phyloP scores from a whole-genome alignment of 2,329 filamentous ascomycete genomes.

The Aspergillus flavus region DNA sequence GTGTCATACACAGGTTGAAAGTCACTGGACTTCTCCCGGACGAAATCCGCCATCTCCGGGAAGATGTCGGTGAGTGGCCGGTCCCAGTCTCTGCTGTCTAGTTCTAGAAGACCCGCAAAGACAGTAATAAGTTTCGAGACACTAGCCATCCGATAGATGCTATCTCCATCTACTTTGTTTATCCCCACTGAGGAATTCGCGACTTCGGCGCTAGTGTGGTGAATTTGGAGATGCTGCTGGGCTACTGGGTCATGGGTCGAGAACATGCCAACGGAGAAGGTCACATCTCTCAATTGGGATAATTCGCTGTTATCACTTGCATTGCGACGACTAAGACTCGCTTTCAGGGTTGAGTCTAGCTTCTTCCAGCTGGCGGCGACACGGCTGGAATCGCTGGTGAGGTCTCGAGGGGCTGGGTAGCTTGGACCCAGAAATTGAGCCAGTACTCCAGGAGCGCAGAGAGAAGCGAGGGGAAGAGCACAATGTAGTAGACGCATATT shows the following conservation, averaged over 20 bases:
- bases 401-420: constrained; percentile 38
- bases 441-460: constrained; percentile 9
- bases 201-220: constrained; percentile 39
- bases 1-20: constrained; percentile 37
- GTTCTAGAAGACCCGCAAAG: constrained; percentile 39
- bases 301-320: constrained; percentile 10
- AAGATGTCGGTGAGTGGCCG: constrained; percentile 52
- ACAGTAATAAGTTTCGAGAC: constrained; percentile 45
- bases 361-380: constrained; percentile 39
- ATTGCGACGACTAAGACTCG: constrained; percentile 19
- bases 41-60: constrained; percentile 39
- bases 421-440: constrained; percentile 32
- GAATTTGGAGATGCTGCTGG: constrained; percentile 34
- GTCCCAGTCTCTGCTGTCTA: constrained; percentile 42
- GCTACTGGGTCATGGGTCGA: constrained; percentile 40
- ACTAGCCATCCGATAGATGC: constrained; percentile 49
- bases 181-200: constrained; percentile 33
- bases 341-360: constrained; percentile 29
- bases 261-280: constrained; percentile 46
- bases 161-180: constrained; percentile 43
- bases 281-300: constrained; percentile 33
- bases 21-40: constrained; percentile 19
- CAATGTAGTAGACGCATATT: background rate
- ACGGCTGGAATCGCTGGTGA: constrained; percentile 36
- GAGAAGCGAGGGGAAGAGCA: background rate